These are phyloP conservation scores for Dioszegia hungarica DNA, from an alignment of 768 basidiomycete species.

Conservation along the genomic window DNA sequence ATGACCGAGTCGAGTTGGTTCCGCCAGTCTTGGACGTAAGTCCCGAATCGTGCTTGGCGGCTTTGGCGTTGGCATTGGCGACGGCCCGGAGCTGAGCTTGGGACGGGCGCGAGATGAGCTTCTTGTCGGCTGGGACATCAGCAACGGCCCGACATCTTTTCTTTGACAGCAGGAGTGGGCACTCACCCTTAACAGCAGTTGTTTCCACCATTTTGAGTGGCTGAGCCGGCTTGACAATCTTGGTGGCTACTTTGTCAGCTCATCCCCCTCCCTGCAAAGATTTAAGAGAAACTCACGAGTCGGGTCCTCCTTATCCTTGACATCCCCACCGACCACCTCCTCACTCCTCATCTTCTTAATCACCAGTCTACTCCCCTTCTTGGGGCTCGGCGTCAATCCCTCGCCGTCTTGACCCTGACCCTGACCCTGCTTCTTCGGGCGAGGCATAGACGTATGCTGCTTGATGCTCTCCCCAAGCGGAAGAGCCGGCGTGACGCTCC, in stretches of 20 bases:
- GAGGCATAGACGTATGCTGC: slow-evolving; percentile 27
- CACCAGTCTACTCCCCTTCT: slow-evolving; percentile 17
- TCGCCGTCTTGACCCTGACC: slow-evolving; percentile 6
- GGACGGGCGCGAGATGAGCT: slow-evolving; percentile 25
- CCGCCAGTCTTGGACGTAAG: neutral
- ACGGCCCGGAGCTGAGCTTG: slow-evolving; percentile 14
- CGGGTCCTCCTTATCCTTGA: slow-evolving; percentile 19
- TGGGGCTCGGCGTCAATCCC: slow-evolving; percentile 11
- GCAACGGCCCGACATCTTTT: neutral
- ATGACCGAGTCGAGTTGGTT: neutral
- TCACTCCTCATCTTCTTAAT: slow-evolving; percentile 18
- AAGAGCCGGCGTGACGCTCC: slow-evolving; percentile 10
- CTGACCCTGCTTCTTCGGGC: neutral
- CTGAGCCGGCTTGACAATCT: slow-evolving; percentile 35
- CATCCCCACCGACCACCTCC: slow-evolving; percentile 8
- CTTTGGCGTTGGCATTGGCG: neutral
- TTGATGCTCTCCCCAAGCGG: slow-evolving; percentile 37
- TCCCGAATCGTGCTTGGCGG: neutral
- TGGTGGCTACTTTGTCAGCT: slow-evolving; percentile 26
- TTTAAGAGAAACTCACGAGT: slow-evolving; percentile 37
- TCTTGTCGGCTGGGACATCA: slow-evolving; percentile 17
- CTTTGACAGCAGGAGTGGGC: neutral
- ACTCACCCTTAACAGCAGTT: slow-evolving; percentile 14
- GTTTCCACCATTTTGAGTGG: slow-evolving; percentile 29
- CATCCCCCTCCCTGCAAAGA: no score